phyloP scores from a whole-genome alignment of 768 basidiomycete genomes.

The Amanita jacksonii region DNA sequence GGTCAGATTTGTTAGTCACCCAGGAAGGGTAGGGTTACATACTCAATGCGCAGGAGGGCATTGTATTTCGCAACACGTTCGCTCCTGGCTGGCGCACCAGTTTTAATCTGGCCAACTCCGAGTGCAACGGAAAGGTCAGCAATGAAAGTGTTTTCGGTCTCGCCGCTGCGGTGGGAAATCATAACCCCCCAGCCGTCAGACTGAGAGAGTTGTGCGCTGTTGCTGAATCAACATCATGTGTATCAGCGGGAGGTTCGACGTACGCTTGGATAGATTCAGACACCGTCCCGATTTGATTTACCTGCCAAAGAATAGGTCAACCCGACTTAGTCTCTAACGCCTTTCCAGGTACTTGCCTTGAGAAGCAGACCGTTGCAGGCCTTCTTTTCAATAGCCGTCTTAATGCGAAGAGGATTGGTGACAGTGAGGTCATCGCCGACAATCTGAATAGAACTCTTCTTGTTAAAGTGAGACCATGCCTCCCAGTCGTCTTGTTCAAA shows the following conservation, averaged over 20 bases:
- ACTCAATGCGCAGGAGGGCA: constrained; percentile 83
- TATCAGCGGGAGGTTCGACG: constrained; percentile 23
- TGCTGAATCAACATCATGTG: neutral
- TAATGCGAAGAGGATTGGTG: constrained; percentile 94
- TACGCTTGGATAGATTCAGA: constrained; percentile 98
- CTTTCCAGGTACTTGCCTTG: constrained; percentile 48
- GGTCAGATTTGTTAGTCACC: constrained; percentile 6
- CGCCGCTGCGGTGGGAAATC: constrained; percentile 98
- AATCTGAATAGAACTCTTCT: constrained; percentile 72
- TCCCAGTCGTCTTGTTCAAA: constrained; percentile 99
- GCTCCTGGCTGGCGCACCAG: constrained; percentile 90
- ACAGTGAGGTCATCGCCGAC: constrained; percentile 97
- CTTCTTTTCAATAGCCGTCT: constrained; percentile 99
- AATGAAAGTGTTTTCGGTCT: constrained; percentile 96
- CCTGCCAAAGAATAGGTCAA: constrained; percentile 33
- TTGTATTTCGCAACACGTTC: constrained; percentile 98
- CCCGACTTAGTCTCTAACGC: too few species aligned
- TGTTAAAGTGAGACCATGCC: constrained; percentile 91
- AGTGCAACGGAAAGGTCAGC: constrained; percentile 94
- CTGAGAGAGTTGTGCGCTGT: constrained; percentile 88
- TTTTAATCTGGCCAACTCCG: constrained; percentile 93
- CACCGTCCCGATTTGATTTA: constrained; percentile 99
- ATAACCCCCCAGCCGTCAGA: constrained; percentile 98
- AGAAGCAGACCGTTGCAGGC: constrained; percentile 97
- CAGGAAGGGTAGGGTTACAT: constrained; percentile 22